These are phyloP conservation scores for Aspergillus ostianus DNA, from an alignment of 495 filamentous ascomycete genomes.

Conservation along the genomic window DNA sequence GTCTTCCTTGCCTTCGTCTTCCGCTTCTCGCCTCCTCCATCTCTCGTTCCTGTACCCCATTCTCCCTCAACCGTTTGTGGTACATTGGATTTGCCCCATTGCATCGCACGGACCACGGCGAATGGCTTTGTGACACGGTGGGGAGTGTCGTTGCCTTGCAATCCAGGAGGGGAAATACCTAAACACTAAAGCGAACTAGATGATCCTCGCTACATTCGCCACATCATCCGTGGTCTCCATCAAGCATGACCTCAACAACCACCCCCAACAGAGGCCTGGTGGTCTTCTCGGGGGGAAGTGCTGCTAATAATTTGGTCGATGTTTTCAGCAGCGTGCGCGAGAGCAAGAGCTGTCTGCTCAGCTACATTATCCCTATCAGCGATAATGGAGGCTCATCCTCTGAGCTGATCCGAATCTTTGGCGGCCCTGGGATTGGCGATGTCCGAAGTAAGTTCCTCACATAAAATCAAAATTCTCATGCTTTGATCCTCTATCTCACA, in stretches of 20 bases:
- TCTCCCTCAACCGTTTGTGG: no score
- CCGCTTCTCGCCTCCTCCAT: not conserved
- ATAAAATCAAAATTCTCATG: not conserved
- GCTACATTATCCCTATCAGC: conserved; percentile 88
- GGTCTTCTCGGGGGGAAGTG: conserved; percentile 85
- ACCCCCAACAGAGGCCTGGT: conserved; percentile 60
- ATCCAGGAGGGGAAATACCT: not conserved
- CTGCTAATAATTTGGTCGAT: conserved; percentile 90
- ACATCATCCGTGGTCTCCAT: not conserved
- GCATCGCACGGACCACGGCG: not conserved
- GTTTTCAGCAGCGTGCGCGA: conserved; percentile 76
- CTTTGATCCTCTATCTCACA: conserved; percentile 7
- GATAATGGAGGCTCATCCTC: conserved; percentile 94
- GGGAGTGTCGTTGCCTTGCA: not conserved
- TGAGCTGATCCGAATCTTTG: conserved; percentile 89
- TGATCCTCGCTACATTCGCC: not conserved
- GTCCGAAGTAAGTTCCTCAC: conserved; percentile 66
- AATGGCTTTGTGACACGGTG: not conserved
- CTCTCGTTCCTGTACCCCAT: no score
- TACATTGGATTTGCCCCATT: not conserved
- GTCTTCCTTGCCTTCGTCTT: not conserved
- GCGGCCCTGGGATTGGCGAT: conserved; percentile 91
- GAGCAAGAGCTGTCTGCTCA: conserved; percentile 66
- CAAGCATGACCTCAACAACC: conserved; percentile 13
- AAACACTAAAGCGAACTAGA: not conserved